These are phyloP conservation scores for Sapria himalayana DNA, from an alignment of 345 rosid species.

Conservation along the genomic window DNA sequence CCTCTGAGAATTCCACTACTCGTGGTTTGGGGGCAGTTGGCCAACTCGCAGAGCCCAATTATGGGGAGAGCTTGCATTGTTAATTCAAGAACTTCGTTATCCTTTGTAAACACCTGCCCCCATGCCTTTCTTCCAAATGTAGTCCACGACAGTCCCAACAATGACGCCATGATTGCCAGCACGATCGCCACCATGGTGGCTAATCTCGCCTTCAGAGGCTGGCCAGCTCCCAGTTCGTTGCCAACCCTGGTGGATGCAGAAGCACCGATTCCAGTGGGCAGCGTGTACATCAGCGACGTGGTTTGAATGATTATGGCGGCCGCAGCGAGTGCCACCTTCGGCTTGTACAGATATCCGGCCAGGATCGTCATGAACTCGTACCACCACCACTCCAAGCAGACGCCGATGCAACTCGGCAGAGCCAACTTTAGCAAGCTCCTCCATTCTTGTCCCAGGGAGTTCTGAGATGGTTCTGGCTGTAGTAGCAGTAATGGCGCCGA, in stretches of 20 bases:
- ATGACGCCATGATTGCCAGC: conserved; percentile 24
- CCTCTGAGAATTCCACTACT: conserved; percentile 79
- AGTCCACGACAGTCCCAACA: conserved; percentile 38
- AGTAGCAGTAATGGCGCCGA: background rate
- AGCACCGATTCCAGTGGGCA: conserved; percentile 53
- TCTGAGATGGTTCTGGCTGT: background rate
- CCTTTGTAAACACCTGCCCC: conserved; percentile 46
- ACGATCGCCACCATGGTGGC: conserved; percentile 42
- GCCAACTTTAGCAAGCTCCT: conserved; percentile 33
- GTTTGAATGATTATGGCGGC: conserved; percentile 76
- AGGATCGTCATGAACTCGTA: conserved; percentile 83
- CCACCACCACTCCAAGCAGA: conserved; percentile 99
- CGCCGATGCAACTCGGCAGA: conserved; percentile 59
- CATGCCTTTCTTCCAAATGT: conserved; percentile 44
- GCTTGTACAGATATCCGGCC: conserved; percentile 44
- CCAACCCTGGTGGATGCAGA: conserved; percentile 73
- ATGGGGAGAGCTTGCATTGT: conserved; percentile 46
- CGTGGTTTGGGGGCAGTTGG: conserved; percentile 84
- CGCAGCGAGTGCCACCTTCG: conserved; percentile 37
- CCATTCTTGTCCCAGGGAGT: conserved; percentile 25
- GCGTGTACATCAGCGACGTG: conserved; percentile 61
- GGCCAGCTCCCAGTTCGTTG: conserved; percentile 66
- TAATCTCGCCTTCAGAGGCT: conserved; percentile 35
- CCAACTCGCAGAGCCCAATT: conserved; percentile 80
- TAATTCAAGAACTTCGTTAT: conserved; percentile 30